Evolutionary conservation across 129 eudicot species (phyloP), one percentile per base, ranked within the genome.

Genomic region (Chrysanthemum makinoi): DNA sequence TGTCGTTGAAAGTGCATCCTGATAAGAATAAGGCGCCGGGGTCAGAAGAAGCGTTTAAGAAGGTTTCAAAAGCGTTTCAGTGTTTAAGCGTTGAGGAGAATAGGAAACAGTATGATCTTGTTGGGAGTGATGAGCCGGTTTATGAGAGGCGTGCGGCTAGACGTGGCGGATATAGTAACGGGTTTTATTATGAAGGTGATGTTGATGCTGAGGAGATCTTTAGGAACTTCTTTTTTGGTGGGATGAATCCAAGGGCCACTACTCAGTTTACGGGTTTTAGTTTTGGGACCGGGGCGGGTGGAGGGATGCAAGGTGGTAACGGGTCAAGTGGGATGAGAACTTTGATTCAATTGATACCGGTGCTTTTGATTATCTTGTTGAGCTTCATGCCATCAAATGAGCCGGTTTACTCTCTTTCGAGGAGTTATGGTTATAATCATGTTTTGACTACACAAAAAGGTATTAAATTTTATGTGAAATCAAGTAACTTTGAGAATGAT

Each of bases 151-250:
- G 89, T 16, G 69, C 88, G 1, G 80, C 83, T 30, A 79, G 82
- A 43, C 78, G 58, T 13, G 66, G 86, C n/a, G 75, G 65, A 3
- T 65, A 69, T 46, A 61, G 69, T 57, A 86, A 82, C 52, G 96
- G 96, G 13, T 86, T 86, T 75, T 77, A 86, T 77, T 74, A 86
- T 17, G 90, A 82, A 4, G 85, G 74, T 65, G 96, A 89, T 47
- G 70, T 89, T 12, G 90, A 89, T 79, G 94, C 94, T 0, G 96
- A 89, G 10, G 96, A 89, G 82, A 89, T 89, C 19, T 89, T 89
- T 67, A 87, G 96, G 75, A 89, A 84, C 80, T 89, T 89, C 80
- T 89, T 89, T 66, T 89, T 84, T 33, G 96, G 96, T 47, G 90
- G 94, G 26, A 89, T 86, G 96, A 75, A 86, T 72, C 90, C 79